Evolutionary conservation across 2,329 filamentous ascomycete genomes (phyloP), one percentile per base, ranked within the genome.

Genomic region (Diaporthe citriasiana): DNA sequence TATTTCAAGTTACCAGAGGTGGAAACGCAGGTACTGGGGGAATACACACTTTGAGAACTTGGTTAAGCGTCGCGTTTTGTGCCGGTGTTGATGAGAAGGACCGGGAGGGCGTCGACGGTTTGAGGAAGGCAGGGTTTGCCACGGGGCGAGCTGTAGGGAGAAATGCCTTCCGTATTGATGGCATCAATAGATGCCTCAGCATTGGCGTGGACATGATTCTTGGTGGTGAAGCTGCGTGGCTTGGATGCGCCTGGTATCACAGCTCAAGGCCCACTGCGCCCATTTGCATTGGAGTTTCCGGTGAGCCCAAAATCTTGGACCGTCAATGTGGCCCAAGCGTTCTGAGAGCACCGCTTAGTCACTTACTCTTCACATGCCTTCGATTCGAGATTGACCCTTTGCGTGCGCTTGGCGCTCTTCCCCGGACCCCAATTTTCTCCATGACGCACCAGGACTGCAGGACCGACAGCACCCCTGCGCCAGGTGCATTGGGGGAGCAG

Each of bases 41-140:
- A 15, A 22, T 25, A 79, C 84, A 75, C 81, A 87, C 86, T 76
- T 89, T 89, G 25, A 93, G 87, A 74, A 95, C 91, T 83, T 95
- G 93, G 85, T 93, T 94, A 78, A 93, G 88, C 12, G 93, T 95
- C 71, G 93, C 90, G 77, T 85, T 84, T 73, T 85, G 86, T 40
- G 85, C 79, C 0, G 90, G 84, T 0, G 92, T 80, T 76, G 82
- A 80, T 45, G 82, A 81, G 70, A 83, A 80, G 63, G 82, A 78
- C 63, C 84, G 80, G 74, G 78, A 78, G 73, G 72, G 47, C 5
- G 71, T 57, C n/a, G 74, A 77, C 76, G 77, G 77, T 27, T 73
- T 70, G 45, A 79, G 75, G 77, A 76, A 76, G 73, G 80, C 70
- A 47, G 76, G 51, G 77, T 76, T 57, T 65, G 75, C 59, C 56